Evolutionary conservation across 805 yeast genomes (phyloP).

Genomic region (Saccharomycopsis sp.): DNA sequence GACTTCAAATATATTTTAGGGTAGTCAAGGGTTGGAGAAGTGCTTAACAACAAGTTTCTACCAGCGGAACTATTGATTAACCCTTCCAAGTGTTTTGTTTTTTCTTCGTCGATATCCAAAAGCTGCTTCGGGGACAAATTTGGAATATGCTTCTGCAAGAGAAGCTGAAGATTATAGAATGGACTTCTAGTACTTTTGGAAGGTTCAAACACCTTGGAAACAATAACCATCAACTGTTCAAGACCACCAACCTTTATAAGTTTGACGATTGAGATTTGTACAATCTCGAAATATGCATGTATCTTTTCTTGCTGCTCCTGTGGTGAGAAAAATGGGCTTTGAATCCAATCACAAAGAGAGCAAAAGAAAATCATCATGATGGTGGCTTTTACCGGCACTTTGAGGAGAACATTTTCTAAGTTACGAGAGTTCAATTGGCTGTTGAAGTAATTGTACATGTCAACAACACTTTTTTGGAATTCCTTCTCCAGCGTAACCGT

Average conservation of each 20-base stretch:
- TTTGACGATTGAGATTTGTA: slow-evolving; percentile 13
- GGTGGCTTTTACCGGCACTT: slow-evolving; percentile 10
- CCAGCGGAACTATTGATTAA: slow-evolving; percentile 8
- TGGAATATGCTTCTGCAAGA: slow-evolving; percentile 61
- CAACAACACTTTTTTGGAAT: slow-evolving; percentile 4
- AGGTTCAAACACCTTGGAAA: slow-evolving; percentile 46
- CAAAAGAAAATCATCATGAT: slow-evolving; percentile 10
- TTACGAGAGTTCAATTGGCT: not conserved
- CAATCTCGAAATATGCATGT: slow-evolving; percentile 12
- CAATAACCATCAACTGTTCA: slow-evolving; percentile 52
- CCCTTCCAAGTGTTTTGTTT: slow-evolving; percentile 27
- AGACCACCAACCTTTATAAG: slow-evolving; percentile 42
- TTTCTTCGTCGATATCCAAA: slow-evolving; percentile 39
- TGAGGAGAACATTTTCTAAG: not conserved
- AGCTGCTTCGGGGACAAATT: slow-evolving; percentile 43
- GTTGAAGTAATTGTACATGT: slow-evolving; percentile 14
- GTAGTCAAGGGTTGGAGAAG: not conserved
- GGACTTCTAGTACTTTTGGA: slow-evolving; percentile 27
- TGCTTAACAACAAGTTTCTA: not conserved
- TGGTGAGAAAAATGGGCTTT: slow-evolving; percentile 12
- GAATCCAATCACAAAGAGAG: slow-evolving; percentile 19
- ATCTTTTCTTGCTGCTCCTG: slow-evolving; percentile 17
- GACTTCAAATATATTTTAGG: slow-evolving; percentile 18
- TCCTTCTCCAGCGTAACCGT: slow-evolving; percentile 1
- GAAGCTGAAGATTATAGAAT: slow-evolving; percentile 56